Evolutionary conservation across 345 rosid species (phyloP), one percentile per base, ranked within the genome.

Genomic region (Gossypium bickii): DNA sequence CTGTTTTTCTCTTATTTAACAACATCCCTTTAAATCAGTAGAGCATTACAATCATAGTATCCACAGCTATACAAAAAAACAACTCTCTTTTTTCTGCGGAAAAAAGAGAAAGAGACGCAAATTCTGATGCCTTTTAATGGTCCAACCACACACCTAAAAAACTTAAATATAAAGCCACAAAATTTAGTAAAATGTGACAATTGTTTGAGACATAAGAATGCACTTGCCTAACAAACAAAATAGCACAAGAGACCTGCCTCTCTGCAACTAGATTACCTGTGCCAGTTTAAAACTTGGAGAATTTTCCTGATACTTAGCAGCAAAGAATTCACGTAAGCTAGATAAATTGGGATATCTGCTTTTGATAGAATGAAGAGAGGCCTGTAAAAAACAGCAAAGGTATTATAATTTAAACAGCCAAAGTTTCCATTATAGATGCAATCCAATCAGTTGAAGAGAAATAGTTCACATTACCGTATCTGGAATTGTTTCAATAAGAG

Each of bases 401-500:
- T 45, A 70, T 34, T 66, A 76, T 48, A 67, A 71, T 57, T 52
- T 17, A 76, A 66, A 74, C 43, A 41, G 77, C 66, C 44, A 70
- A 27, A 57, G 47, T 27, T 16, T 48, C 15, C 58, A 61, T 73
- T 25, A 38, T 34, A n/a, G 2, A 17, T 12, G 0, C 24, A 52
- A 51, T 10, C 44, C 27, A 63, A 20, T 51, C 51, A 70, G 75
- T 20, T 74, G 49, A 77, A 53, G 59, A 65, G 77, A 20, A 51
- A 13, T 38, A 58, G 47, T 76, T 67, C 45, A 78, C 58, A 76
- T 75, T 88, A 93, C 97, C 88, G 99, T 96, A 86, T 96, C 98
- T 75, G 97, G 92, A 82, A 96, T 92, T 66, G 99, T 96, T 83
- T 96, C 99, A 58, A 96, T 96, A 24, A 96, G 95, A 80, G 99